phyloP scores from a whole-genome alignment of 768 basidiomycete species.

The Amanita rubescens region DNA sequence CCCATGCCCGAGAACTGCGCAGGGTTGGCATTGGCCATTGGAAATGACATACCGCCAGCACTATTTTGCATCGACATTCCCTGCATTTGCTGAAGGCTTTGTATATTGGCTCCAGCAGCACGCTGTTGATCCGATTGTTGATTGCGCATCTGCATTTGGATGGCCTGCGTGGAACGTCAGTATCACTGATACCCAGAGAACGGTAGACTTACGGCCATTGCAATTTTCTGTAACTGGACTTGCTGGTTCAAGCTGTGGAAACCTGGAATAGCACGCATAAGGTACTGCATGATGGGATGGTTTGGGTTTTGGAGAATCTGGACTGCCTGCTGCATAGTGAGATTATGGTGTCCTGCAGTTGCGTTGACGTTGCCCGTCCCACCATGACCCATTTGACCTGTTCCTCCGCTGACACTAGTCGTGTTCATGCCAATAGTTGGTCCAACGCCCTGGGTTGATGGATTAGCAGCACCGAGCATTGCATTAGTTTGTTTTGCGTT shows the following conservation, averaged over 20 bases:
- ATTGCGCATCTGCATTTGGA: constrained; percentile 12
- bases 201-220: constrained; percentile 15
- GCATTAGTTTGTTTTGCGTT: constrained; percentile 31
- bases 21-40: constrained; percentile 10
- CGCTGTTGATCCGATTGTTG: constrained; percentile 19
- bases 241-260: constrained; percentile 45
- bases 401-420: constrained; percentile 9
- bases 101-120: constrained; percentile 6
- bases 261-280: constrained; percentile 42
- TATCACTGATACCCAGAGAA: not conserved
- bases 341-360: constrained; percentile 9
- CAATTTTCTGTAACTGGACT: constrained; percentile 55
- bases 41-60: constrained; percentile 12
- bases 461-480: not conserved
- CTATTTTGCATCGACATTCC: constrained; percentile 14
- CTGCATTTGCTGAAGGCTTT: constrained; percentile 8
- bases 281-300: constrained; percentile 53
- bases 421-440: not conserved
- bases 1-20: constrained; percentile 11
- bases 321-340: constrained; percentile 31
- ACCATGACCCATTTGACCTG: not conserved
- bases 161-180: not conserved
- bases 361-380: constrained; percentile 5
- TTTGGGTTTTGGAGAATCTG: constrained; percentile 45
- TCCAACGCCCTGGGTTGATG: not conserved